phyloP scores from a whole-genome alignment of 2,329 filamentous ascomycete species.

The Pyrenochaeta sp. region DNA sequence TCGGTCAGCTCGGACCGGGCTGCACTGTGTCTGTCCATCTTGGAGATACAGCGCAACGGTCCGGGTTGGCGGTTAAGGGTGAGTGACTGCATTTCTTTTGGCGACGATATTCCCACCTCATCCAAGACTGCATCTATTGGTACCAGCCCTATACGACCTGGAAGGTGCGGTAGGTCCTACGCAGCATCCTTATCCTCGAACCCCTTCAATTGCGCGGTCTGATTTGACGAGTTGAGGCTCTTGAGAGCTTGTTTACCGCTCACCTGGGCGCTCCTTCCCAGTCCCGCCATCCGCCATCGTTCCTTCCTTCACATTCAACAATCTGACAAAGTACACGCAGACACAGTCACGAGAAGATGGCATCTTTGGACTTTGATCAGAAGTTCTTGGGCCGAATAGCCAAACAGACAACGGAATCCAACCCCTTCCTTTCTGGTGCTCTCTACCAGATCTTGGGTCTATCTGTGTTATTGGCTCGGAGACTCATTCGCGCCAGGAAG shows the following conservation, averaged over 20 bases:
- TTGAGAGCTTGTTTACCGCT: background rate
- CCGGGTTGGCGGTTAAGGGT: constrained; percentile 42
- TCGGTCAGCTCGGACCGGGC: constrained; percentile 43
- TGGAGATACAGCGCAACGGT: constrained; percentile 44
- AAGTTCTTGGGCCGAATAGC: constrained; percentile 94
- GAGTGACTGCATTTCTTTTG: constrained; percentile 20
- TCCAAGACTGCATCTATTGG: background rate
- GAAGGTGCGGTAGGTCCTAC: background rate
- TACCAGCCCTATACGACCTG: background rate
- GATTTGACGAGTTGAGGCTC: background rate
- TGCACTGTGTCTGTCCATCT: constrained; percentile 42
- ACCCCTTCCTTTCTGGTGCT: constrained; percentile 79
- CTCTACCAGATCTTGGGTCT: constrained; percentile 92
- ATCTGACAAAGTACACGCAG: constrained; percentile 3
- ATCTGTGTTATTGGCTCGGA: constrained; percentile 85
- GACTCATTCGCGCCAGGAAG: constrained; percentile 83
- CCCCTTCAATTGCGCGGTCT: background rate
- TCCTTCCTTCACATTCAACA: background rate
- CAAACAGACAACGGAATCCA: constrained; percentile 77
- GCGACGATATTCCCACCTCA: background rate
- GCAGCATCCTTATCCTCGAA: background rate
- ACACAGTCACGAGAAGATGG: constrained; percentile 67
- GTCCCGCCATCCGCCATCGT: background rate
- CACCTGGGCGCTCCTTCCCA: constrained; percentile 2
- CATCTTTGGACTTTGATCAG: constrained; percentile 95